phyloP scores from a whole-genome alignment of 345 rosid genomes.

The Aquilaria yunnanensis region DNA sequence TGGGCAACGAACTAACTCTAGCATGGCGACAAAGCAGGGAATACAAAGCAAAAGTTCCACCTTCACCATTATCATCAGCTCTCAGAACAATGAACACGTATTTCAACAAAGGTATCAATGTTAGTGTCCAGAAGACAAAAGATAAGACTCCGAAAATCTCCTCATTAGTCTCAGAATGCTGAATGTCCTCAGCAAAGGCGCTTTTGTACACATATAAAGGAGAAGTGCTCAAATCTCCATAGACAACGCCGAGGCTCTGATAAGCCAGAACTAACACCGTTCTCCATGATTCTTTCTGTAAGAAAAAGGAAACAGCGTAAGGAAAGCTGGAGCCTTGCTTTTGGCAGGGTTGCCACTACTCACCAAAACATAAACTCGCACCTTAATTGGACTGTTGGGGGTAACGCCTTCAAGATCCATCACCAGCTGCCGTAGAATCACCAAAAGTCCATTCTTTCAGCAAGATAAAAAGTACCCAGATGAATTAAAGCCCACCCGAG shows the following conservation, averaged over 20 bases:
- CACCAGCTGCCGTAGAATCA: constrained; percentile 20
- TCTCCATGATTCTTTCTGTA: constrained; percentile 75
- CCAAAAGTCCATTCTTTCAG: constrained; percentile 19
- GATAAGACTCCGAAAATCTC: constrained; percentile 86
- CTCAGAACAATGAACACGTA: constrained; percentile 76
- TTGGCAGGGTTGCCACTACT: not conserved
- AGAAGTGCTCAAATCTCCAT: constrained; percentile 86
- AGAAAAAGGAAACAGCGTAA: not conserved
- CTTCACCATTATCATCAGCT: constrained; percentile 92
- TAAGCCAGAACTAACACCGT: constrained; percentile 72
- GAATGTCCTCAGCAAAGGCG: constrained; percentile 75
- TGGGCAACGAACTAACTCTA: constrained; percentile 69
- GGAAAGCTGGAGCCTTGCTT: constrained; percentile 9
- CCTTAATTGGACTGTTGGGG: constrained; percentile 46
- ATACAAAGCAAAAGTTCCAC: constrained; percentile 85
- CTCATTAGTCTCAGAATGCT: constrained; percentile 75
- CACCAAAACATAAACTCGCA: constrained; percentile 14
- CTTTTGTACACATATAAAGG: constrained; percentile 81
- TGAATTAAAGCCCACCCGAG: constrained; percentile 22
- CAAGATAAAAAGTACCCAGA: constrained; percentile 13
- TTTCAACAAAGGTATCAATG: constrained; percentile 63
- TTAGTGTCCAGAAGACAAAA: constrained; percentile 80
- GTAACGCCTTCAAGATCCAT: constrained; percentile 60
- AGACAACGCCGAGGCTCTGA: constrained; percentile 84
- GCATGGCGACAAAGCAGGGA: constrained; percentile 74